Base-by-base conservation (phyloP, 169 alveolate species). In the Plasmodium gaboni region DNA sequence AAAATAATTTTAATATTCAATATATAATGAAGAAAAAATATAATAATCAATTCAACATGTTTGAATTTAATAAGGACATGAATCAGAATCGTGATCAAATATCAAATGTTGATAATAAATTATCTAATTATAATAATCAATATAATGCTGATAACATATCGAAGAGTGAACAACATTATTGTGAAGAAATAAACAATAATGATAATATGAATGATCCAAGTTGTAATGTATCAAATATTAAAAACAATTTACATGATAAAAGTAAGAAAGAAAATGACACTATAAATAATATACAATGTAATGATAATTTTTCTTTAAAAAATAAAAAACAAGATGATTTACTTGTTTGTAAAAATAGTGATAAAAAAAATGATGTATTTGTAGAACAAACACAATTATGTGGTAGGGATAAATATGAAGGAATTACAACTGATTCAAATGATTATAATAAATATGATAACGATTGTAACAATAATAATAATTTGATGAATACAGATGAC, bases 11-110 rank as follows among this genome's bases (percentile, higher is more conserved):
- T 19, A 65, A 78, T 24, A 38, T 64, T 8, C 64, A 44, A 59
- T 64, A 32, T 38, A 78, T 78, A 15, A 78, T 78, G 78, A 59
- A 78, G 48, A 63, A 59, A 15, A 50, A 51, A 6, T 38, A 38
- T 38, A 38, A 38, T 38, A 38, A 38, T 38, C 46, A 38, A 38
- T 38, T 38, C 10, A 38, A 38, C 1, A 38, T 38, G 10, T 38
- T 38, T 38, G 46, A 38, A 38, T 38, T 38, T 38, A 68, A 51
- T 8, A 24, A 42, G 53, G 28, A 68, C 2, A 48, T 12, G 17
- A 72, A 15, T 13, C 2, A 38, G 0, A 5, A 4, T 13, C 12
- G 24, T 26, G 55, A 65, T 28, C 2, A 12, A 65, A 65, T 19
- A 19, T 10, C 1, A 7, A 19, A 38, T 24, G 24, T 2, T 22